Percentiles rank a stretch among this genome's conserved stretches.
phyloP scores from a whole-genome alignment of 2,329 filamentous ascomycete species.

The Amylocarpus encephaloides region DNA sequence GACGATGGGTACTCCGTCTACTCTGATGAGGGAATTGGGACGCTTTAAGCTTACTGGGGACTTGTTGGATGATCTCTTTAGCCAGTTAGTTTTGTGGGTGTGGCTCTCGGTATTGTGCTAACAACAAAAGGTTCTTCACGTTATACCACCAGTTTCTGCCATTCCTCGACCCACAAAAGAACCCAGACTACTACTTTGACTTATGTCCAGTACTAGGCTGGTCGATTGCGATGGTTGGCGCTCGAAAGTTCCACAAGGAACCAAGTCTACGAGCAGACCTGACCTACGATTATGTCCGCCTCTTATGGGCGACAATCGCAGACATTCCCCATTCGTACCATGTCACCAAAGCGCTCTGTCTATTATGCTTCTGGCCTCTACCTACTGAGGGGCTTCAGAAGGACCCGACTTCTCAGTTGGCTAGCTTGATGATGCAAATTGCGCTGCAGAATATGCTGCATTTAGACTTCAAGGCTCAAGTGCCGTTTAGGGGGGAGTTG shows the following conservation, averaged over 20 bases:
- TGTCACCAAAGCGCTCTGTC: constrained; percentile 23
- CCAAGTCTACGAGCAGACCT: constrained; percentile 39
- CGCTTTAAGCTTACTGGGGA: constrained; percentile 11
- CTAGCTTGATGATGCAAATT: constrained; percentile 27
- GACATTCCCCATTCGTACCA: constrained; percentile 19
- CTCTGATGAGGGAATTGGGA: constrained; percentile 6
- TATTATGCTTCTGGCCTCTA: constrained; percentile 29
- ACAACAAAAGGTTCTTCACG: constrained; percentile 48
- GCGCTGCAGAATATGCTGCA: constrained; percentile 27
- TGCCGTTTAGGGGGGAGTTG: constrained; percentile 21
- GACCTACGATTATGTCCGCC: constrained; percentile 11
- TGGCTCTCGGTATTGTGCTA: constrained; percentile 26
- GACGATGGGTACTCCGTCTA: constrained; percentile 10
- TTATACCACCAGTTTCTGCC: constrained; percentile 60
- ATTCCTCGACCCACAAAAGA: constrained; percentile 48
- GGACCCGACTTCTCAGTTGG: constrained; percentile 26
- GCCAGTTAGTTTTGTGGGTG: constrained; percentile 32
- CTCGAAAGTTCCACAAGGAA: constrained; percentile 51
- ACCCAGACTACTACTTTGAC: constrained; percentile 51
- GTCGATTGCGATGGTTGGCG: constrained; percentile 57
- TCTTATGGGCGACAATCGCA: constrained; percentile 19
- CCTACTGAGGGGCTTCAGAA: constrained; percentile 20
- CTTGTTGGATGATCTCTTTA: constrained; percentile 34
- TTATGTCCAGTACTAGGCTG: constrained; percentile 61
- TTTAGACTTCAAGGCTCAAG: constrained; percentile 18